Conservation (phyloP, 352 stramenopile genomes). For the Thalassiosira ordinaria region DNA sequence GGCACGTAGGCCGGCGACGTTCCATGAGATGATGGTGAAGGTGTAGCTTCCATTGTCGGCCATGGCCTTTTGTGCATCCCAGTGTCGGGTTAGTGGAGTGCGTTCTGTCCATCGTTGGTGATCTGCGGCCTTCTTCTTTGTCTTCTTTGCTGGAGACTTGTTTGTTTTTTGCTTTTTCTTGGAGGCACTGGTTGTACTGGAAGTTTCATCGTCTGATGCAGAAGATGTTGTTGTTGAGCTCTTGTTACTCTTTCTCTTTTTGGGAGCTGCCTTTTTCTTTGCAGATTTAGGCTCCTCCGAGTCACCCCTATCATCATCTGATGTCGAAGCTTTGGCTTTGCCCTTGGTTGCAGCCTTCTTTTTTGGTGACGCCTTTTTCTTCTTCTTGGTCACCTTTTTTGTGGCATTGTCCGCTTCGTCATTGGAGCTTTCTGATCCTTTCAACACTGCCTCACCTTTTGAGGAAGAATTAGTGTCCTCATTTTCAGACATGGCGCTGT, state of each 20-base stretch:
- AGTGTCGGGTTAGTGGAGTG: slow-evolving; percentile 65
- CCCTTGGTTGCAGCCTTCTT: slow-evolving; percentile 9
- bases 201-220: not conserved
- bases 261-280: not conserved
- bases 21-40: slow-evolving; percentile 87
- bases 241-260: slow-evolving; percentile 16
- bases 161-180: not conserved
- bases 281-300: not conserved
- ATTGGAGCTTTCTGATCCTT: not conserved
- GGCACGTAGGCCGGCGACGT: slow-evolving; percentile 87
- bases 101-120: slow-evolving; percentile 76
- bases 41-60: slow-evolving; percentile 60
- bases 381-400: slow-evolving; percentile 22
- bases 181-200: not conserved
- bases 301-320: not conserved
- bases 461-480: not conserved
- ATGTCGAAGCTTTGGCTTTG: not conserved
- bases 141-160: not conserved
- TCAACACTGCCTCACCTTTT: not conserved
- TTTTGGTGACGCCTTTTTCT: not conserved
- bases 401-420: not conserved
- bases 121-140: slow-evolving; percentile 27
- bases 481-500: not conserved
- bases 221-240: not conserved
- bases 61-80: slow-evolving; percentile 43